phyloP scores from a whole-genome alignment of 306 rosid genomes.

The Alnus glutinosa region DNA sequence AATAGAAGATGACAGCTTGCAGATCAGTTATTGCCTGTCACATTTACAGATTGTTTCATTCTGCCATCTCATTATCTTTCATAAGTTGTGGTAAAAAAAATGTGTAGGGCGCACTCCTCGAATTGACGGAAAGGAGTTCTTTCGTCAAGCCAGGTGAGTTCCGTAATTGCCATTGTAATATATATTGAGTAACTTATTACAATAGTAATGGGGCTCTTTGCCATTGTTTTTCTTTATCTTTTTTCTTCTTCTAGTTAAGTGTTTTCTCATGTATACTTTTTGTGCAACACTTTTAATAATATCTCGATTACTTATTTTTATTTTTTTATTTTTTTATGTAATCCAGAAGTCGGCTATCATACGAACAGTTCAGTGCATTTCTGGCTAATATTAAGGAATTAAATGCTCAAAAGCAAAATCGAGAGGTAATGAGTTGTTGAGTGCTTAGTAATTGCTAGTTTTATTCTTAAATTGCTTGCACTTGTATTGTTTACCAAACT shows the following conservation, averaged over 20 bases:
- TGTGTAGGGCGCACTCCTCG: constrained; percentile 81
- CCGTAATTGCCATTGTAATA: constrained; percentile 17
- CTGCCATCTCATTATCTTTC: constrained; percentile 7
- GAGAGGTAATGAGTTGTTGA: constrained; percentile 65
- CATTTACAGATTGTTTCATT: neutral
- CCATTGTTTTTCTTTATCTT: no score
- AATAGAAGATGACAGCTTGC: neutral
- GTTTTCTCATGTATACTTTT: no score
- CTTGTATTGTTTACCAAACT: constrained; percentile 15
- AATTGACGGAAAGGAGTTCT: constrained; percentile 97
- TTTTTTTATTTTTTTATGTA: constrained; percentile 8
- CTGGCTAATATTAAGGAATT: constrained; percentile 94
- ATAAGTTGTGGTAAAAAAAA: constrained; percentile 8
- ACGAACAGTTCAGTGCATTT: constrained; percentile 98
- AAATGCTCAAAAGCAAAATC: constrained; percentile 94
- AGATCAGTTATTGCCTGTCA: neutral
- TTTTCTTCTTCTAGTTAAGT: no score
- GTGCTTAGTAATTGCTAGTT: constrained; percentile 14
- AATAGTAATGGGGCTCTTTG: constrained; percentile 25
- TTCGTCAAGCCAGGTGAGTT: constrained; percentile 87
- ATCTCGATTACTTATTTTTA: constrained; percentile 6
- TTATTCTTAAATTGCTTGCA: neutral
- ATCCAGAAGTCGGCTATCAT: constrained; percentile 91
- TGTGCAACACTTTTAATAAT: no score
- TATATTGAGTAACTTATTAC: constrained; percentile 16